Conservation (phyloP, 106 monocot genomes). For the Dendrobium nobile region DNA sequence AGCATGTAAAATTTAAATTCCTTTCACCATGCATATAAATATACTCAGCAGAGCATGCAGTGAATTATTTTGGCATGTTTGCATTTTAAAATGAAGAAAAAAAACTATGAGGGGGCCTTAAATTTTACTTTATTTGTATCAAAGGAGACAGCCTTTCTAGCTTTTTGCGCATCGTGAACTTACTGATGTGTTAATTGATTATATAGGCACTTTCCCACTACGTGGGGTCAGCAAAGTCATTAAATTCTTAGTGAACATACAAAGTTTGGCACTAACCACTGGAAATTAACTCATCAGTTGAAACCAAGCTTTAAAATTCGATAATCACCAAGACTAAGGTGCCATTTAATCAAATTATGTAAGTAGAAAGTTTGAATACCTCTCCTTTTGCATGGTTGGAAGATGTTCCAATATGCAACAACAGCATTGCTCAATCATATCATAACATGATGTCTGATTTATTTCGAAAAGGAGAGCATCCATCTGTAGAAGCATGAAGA, state of each 20-base stretch:
- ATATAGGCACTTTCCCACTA: not conserved
- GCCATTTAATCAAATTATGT: not conserved
- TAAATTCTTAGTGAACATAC: not conserved
- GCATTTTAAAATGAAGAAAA: not conserved
- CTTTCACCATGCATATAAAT: not conserved
- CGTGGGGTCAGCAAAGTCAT: not conserved
- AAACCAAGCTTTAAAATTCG: not conserved
- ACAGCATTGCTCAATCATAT: conserved; percentile 49
- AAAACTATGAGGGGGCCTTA: not conserved
- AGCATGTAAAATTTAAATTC: not conserved
- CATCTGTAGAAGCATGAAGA: conserved; percentile 28
- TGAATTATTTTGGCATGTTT: not conserved
- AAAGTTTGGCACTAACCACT: not conserved
- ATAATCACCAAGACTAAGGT: not conserved
- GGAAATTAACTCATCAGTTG: not conserved
- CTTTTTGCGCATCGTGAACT: not conserved
- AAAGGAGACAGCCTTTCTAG: not conserved
- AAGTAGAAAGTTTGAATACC: conserved; percentile 21
- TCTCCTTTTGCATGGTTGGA: conserved; percentile 43
- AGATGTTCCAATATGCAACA: conserved; percentile 25
- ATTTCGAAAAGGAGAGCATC: conserved; percentile 44
- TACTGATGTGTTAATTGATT: not conserved
- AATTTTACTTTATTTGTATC: not conserved
- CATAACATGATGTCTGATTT: conserved; percentile 48
- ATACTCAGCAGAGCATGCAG: not conserved